Evolutionary conservation across 164 flowering plant genomes (phyloP), one percentile per base, ranked within the genome.

Genomic region (Sextonia rubra): DNA sequence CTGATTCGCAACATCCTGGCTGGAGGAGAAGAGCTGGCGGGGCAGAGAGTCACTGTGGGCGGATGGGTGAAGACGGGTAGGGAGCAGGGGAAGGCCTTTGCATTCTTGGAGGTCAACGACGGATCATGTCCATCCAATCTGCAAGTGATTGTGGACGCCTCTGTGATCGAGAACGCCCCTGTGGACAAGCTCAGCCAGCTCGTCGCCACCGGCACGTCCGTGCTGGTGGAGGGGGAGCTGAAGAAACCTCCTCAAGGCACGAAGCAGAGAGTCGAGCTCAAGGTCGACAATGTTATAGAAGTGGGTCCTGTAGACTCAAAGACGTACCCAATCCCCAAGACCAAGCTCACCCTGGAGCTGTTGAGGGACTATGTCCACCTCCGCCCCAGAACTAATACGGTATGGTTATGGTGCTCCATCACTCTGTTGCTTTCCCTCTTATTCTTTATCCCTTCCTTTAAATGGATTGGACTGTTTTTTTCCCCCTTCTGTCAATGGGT

Each of bases 41-140:
- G 95, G 1, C 80, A 82, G 75, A 78, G 69, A 3, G 88, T 88
- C 12, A 56, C 82, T 12, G 81, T 89, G 25, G 97, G 94, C 1
- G 99, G 99, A 0, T 92, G 98, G 98, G 97, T 94, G 24, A 92
- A 89, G 77, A 94, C 97, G 0, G 98, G 98, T 0, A 78, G 98
- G 17, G 93, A 90, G 80, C 95, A 90, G 61, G 97, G 91, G 8
- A 91, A 85, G 66, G 99, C 85, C 0, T 89, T 94, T 48, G 97
- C 97, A 0, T 94, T 94, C 69, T 77, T 94, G 20, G 97, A 94
- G 75, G 65, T 94, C 47, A 92, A 88, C 78, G 99, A 94, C 69
- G 99, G 99, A 0, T 87, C 99, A 23, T 91, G 94, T 71, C 90
- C 92, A 0, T 89, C 80, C 6, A 92, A 92, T 64, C 82, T 94